Evolutionary conservation across 345 rosid genomes (phyloP).

Genomic region (Arabidopsis suecica): DNA sequence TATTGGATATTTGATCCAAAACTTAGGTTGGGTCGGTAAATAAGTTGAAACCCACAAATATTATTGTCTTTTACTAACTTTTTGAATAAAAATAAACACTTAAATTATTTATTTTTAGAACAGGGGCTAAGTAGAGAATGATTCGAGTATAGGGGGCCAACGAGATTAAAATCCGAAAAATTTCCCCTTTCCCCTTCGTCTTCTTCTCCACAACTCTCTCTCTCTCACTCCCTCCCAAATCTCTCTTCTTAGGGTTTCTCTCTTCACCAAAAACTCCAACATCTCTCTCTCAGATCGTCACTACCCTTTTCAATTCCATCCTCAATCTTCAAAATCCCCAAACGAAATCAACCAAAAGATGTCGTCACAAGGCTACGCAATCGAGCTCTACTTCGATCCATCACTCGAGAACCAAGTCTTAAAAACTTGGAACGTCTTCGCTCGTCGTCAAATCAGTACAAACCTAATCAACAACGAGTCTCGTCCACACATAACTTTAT

Average conservation of each 20-base stretch:
- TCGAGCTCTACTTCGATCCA: constrained; percentile 95
- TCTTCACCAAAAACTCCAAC: neutral
- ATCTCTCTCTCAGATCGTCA: neutral
- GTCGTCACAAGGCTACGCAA: constrained; percentile 84
- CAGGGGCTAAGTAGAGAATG: too few species aligned
- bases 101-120: too few species aligned
- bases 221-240: neutral
- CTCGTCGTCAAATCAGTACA: constrained; percentile 95
- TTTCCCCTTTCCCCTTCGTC: neutral
- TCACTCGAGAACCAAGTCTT: constrained; percentile 93
- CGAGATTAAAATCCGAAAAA: too few species aligned
- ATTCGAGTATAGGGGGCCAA: too few species aligned
- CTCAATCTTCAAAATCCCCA: neutral
- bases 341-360: constrained; percentile 42
- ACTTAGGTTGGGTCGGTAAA: too few species aligned
- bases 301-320: neutral
- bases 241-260: neutral
- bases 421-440: constrained; percentile 96
- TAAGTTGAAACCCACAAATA: too few species aligned
- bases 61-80: too few species aligned
- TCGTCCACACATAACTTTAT: constrained; percentile 89
- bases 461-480: constrained; percentile 91
- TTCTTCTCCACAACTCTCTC: neutral
- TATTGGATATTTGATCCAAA: too few species aligned
- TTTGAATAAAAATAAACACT: too few species aligned